These are phyloP conservation scores for Irpex sp. DNA, from an alignment of 1,284 basidiomycete genomes.

Conservation along the genomic window DNA sequence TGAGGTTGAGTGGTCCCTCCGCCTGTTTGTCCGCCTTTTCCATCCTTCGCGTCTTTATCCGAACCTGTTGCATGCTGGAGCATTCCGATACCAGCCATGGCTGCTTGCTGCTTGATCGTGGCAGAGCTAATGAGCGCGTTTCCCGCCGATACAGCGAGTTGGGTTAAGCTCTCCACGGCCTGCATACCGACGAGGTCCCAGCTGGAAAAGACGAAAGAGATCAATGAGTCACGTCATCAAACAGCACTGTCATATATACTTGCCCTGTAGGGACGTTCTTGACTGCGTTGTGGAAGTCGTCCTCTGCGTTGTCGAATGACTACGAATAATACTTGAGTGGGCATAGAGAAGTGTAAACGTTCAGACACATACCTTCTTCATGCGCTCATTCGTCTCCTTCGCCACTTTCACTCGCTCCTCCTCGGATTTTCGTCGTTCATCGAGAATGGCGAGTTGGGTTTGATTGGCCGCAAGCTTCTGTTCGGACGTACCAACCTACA, in stretches of 20 bases:
- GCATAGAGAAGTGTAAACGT: not conserved
- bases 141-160: not conserved
- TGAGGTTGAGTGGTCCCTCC: not conserved
- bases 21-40: not conserved
- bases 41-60: not conserved
- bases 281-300: slow-evolving; percentile 2
- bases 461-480: not conserved
- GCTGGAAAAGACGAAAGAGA: not conserved
- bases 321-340: not conserved
- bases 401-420: not conserved
- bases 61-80: not conserved
- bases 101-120: not conserved
- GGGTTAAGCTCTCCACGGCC: not conserved
- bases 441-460: not conserved
- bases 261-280: not conserved
- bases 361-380: not conserved
- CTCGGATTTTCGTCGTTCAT: not conserved
- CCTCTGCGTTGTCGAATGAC: not conserved
- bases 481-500: not conserved
- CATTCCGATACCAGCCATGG: slow-evolving; percentile 1
- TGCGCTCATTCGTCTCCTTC: not conserved
- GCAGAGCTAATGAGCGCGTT: not conserved
- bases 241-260: not conserved
- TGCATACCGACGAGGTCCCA: not conserved
- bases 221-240: not conserved